phyloP scores from a whole-genome alignment of 2,329 filamentous ascomycete species.

The Onygenales sp. region DNA sequence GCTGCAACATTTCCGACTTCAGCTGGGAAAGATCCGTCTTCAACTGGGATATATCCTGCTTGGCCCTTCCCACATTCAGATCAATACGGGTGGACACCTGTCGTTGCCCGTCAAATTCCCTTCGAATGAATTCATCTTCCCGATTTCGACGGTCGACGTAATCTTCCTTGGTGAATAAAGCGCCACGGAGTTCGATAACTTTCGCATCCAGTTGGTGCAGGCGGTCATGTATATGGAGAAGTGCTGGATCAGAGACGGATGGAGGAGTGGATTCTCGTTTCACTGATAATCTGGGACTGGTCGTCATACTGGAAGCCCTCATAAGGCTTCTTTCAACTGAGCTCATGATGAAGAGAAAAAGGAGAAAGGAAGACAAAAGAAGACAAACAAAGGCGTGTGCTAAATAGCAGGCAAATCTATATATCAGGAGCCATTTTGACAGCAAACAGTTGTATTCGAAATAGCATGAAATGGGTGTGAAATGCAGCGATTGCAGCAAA shows the following conservation, averaged over 20 bases:
- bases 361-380: neutral
- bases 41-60: constrained; percentile 16
- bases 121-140: constrained; percentile 30
- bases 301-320: constrained; percentile 29
- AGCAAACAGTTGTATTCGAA: neutral
- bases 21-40: constrained; percentile 28
- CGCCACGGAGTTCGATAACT: constrained; percentile 27
- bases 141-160: constrained; percentile 31
- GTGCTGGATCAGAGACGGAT: constrained; percentile 23
- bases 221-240: constrained; percentile 29
- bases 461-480: neutral
- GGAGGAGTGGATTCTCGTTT: constrained; percentile 27
- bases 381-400: neutral
- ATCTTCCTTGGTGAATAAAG: constrained; percentile 28
- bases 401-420: neutral
- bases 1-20: constrained; percentile 25
- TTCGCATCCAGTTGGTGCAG: constrained; percentile 29
- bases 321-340: constrained; percentile 26
- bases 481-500: neutral
- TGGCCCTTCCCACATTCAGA: constrained; percentile 18
- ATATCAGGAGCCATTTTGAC: neutral
- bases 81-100: constrained; percentile 28
- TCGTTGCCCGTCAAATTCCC: constrained; percentile 28
- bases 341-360: constrained; percentile 20
- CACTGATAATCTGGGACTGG: constrained; percentile 26